These are phyloP conservation scores for Neurospora sp. DNA, from an alignment of 495 filamentous ascomycete species.

Conservation along the genomic window DNA sequence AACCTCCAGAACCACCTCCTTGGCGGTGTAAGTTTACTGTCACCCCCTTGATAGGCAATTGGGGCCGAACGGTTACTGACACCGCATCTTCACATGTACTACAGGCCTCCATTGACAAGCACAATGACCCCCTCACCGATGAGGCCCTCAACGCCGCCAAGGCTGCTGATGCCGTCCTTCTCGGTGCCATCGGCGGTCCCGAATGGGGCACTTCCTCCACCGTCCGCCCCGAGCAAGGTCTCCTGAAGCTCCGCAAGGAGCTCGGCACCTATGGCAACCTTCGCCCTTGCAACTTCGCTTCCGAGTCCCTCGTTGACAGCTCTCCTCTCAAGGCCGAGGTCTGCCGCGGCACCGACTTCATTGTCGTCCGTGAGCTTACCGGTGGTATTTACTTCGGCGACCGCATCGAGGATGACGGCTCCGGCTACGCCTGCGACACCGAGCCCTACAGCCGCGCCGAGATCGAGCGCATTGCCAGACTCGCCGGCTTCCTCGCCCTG, in stretches of 20 bases:
- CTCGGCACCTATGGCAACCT: constrained; percentile 95
- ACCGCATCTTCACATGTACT: not conserved
- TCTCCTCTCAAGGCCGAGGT: constrained; percentile 85
- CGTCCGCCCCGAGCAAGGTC: constrained; percentile 89
- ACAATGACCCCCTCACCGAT: constrained; percentile 69
- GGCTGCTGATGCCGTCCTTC: constrained; percentile 79
- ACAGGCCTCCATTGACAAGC: constrained; percentile 81
- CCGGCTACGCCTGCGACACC: constrained; percentile 72
- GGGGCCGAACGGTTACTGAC: not conserved
- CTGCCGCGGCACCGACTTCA: constrained; percentile 85
- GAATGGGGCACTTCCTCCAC: constrained; percentile 85
- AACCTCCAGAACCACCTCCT: constrained; percentile 88
- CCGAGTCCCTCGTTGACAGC: constrained; percentile 72
- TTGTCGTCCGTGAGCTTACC: constrained; percentile 88
- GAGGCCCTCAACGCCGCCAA: constrained; percentile 80
- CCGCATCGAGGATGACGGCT: constrained; percentile 74
- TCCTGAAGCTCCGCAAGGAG: constrained; percentile 88
- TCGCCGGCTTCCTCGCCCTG: constrained; percentile 75
- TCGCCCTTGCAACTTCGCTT: constrained; percentile 93
- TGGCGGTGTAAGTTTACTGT: constrained; percentile 64
- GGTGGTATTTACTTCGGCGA: constrained; percentile 97
- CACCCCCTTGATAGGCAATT: not conserved
- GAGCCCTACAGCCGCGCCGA: constrained; percentile 82
- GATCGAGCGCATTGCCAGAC: constrained; percentile 79
- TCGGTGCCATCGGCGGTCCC: constrained; percentile 92